Percentiles rank a stretch among this genome's conserved stretches.
These are phyloP conservation scores for Cucurbita ficifolia DNA, from an alignment of 306 rosid genomes.

Conservation along the genomic window DNA sequence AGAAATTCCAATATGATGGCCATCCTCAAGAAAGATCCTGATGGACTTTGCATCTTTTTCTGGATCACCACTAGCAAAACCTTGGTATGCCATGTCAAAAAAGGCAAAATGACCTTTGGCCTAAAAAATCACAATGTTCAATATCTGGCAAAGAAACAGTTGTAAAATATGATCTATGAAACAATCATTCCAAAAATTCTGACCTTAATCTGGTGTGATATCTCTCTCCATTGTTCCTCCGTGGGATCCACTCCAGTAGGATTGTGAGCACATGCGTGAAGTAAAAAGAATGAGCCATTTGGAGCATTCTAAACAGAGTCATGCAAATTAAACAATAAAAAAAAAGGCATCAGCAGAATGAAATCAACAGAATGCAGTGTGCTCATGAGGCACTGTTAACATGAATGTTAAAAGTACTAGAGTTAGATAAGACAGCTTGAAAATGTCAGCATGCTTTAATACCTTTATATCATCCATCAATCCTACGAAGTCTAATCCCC, in stretches of 20 bases:
- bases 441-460: not conserved
- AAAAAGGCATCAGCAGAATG: slow-evolving; percentile 10
- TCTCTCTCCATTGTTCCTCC: slow-evolving; percentile 89
- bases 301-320: slow-evolving; percentile 64
- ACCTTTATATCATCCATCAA: slow-evolving; percentile 68
- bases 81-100: slow-evolving; percentile 99
- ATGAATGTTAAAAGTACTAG: no score
- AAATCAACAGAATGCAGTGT: not conserved
- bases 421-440: not conserved
- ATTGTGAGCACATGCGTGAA: slow-evolving; percentile 98
- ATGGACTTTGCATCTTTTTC: slow-evolving; percentile 77
- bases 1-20: slow-evolving; percentile 70
- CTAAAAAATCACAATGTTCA: slow-evolving; percentile 26
- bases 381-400: not conserved
- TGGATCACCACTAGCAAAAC: slow-evolving; percentile 97
- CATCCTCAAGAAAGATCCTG: slow-evolving; percentile 82
- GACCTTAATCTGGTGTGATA: slow-evolving; percentile 68
- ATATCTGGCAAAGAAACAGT: not conserved
- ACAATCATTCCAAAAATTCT: slow-evolving; percentile 3
- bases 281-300: slow-evolving; percentile 76
- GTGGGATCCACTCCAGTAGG: slow-evolving; percentile 97
- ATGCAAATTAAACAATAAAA: slow-evolving; percentile 4
- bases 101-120: slow-evolving; percentile 79
- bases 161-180: not conserved
- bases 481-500: slow-evolving; percentile 73